Base-by-base conservation (phyloP, 768 basidiomycete genomes). In the Amanita pseudoporphyria region DNA sequence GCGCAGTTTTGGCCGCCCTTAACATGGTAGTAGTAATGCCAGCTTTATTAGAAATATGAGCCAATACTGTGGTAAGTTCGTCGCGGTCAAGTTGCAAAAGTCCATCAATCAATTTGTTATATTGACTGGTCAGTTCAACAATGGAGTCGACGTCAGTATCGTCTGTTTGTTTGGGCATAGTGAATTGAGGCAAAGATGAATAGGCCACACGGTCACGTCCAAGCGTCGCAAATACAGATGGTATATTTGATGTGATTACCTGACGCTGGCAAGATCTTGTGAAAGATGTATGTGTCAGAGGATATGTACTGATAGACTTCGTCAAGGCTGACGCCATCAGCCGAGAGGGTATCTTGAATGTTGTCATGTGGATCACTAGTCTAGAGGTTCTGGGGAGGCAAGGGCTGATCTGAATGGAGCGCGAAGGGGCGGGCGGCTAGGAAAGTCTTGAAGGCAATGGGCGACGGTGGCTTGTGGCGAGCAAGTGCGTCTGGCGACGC, bases 1-100 rank as follows among this genome's bases (percentile, higher is more conserved):
- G 56, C 14, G 43, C 45, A 28, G 32, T 41, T 53, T 49, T 35
- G 32, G 52, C 43, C 49, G 47, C 52, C 39, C 51, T 53, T 24
- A 52, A 47, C 10, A 52, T 16, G 41, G 45, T 14, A 43, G 38
- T 44, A 33, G 54, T 10, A 22, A 54, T 40, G 3, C 24, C 24
- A 36, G 43, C 51, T 33, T 13, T 7, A n/a, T 52, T 54, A 39
- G 36, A 30, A 51, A 40, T 28, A 33, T 51, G 30, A 33, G 41
- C 50, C 30, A 51, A 35, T 31, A 51, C 26, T 16, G 26, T 28
- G 16, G 42, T 39, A 51, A 51, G 42, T 51, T 51, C 50, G 28
- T 45, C 42, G 16, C 44, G 39, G n/a, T 31, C 24, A 45, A 51
- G 24, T 35, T 44, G 22, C 42, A 41, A 33, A 44, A 45, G 30